Evolutionary conservation across 805 yeast species (phyloP).

Genomic region (Saccharomycopsis selenospora): DNA sequence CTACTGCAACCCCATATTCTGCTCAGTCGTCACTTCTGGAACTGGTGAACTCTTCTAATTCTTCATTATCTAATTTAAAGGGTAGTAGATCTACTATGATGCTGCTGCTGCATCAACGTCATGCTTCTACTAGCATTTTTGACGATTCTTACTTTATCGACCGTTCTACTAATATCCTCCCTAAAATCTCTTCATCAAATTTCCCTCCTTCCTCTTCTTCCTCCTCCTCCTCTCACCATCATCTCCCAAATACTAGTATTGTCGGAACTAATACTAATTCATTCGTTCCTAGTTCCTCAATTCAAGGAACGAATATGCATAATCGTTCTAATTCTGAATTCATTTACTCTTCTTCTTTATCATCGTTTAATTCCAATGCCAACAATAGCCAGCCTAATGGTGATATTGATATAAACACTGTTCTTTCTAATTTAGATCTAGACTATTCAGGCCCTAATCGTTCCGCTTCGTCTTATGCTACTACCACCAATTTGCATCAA

Average conservation of each 20-base stretch:
- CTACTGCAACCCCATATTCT: background rate
- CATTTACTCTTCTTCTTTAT: background rate
- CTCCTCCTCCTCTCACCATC: background rate
- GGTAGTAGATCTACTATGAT: background rate
- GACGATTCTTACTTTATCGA: slow-evolving; percentile 6
- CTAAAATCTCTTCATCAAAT: background rate
- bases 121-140: slow-evolving; percentile 6
- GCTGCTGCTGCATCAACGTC: slow-evolving; percentile 14
- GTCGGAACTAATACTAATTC: background rate
- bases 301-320: background rate
- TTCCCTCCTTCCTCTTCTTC: background rate
- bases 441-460: slow-evolving; percentile 12
- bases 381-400: slow-evolving; percentile 1
- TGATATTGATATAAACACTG: slow-evolving; percentile 17
- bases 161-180: too few species aligned
- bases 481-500: slow-evolving; percentile 9
- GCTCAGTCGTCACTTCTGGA: background rate
- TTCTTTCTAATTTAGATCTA: slow-evolving; percentile 16
- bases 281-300: background rate
- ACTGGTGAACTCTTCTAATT: too few species aligned
- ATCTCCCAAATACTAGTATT: background rate
- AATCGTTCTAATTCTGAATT: background rate
- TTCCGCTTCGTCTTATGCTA: background rate
- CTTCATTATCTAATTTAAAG: too few species aligned
- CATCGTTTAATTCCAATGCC: background rate